These are phyloP conservation scores for Coemansia sp. DNA, from an alignment of 192 early-diverging fungal species.

Conservation along the genomic window DNA sequence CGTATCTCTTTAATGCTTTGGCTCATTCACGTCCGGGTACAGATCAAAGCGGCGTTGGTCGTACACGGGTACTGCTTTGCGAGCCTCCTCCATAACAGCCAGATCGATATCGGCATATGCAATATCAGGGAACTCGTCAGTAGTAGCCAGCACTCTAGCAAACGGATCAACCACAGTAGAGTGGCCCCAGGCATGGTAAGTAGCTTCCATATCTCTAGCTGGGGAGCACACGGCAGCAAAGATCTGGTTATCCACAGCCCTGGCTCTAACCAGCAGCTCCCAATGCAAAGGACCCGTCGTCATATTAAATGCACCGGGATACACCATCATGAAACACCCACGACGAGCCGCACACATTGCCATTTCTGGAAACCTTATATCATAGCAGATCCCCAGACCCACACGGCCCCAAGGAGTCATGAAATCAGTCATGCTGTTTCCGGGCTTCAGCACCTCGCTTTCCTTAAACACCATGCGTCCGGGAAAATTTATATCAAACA, in stretches of 20 bases:
- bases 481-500: slow-evolving; percentile 97
- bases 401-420: slow-evolving; percentile 80
- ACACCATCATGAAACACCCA: slow-evolving; percentile 90
- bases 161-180: slow-evolving; percentile 84
- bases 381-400: slow-evolving; percentile 96
- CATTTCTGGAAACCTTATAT: slow-evolving; percentile 94
- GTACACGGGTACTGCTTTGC: slow-evolving; percentile 72
- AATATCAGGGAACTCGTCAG: slow-evolving; percentile 72
- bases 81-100: slow-evolving; percentile 56
- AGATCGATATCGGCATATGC: slow-evolving; percentile 76
- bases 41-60: slow-evolving; percentile 86
- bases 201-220: slow-evolving; percentile 68
- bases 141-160: slow-evolving; percentile 69
- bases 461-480: slow-evolving; percentile 90
- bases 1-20: too few relatives aligned
- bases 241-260: slow-evolving; percentile 91
- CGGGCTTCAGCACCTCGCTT: slow-evolving; percentile 75
- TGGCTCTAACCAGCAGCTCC: slow-evolving; percentile 80
- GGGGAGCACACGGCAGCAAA: slow-evolving; percentile 96
- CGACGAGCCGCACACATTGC: slow-evolving; percentile 88
- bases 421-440: slow-evolving; percentile 73
- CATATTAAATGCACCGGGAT: slow-evolving; percentile 95
- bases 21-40: slow-evolving; percentile 87
- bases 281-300: slow-evolving; percentile 95
- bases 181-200: slow-evolving; percentile 93